These are phyloP conservation scores for Amanita jacksonii DNA, from an alignment of 768 basidiomycete genomes.

Conservation along the genomic window DNA sequence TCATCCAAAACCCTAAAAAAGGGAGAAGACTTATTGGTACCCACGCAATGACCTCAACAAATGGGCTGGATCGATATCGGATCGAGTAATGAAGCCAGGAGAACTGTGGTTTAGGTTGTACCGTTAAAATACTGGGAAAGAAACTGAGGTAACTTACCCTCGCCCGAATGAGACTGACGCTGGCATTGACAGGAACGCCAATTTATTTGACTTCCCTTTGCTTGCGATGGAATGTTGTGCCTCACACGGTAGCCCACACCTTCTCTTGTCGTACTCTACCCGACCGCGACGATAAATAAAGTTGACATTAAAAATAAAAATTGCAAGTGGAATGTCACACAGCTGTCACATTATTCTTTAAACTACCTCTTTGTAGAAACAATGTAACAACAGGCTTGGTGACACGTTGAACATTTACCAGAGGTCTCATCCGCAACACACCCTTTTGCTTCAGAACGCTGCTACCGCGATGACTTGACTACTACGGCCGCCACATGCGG, in stretches of 20 bases:
- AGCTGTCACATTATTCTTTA: too few relatives aligned
- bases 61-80: constrained; percentile 97
- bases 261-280: too few relatives aligned
- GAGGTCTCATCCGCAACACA: too few relatives aligned
- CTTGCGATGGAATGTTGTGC: constrained; percentile 16
- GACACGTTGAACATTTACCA: too few relatives aligned
- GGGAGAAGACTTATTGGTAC: constrained; percentile 15
- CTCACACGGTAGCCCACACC: too few relatives aligned
- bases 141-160: constrained; percentile 51
- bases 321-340: too few relatives aligned
- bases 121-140: constrained; percentile 1
- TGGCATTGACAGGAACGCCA: constrained; percentile 85
- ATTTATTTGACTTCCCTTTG: constrained; percentile 54
- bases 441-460: too few relatives aligned
- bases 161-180: constrained; percentile 95
- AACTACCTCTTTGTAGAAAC: too few relatives aligned
- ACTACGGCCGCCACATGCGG: too few relatives aligned
- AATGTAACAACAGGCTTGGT: too few relatives aligned
- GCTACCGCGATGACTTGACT: too few relatives aligned
- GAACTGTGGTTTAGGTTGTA: constrained; percentile 43
- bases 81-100: constrained; percentile 95
- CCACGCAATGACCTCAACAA: constrained; percentile 82
- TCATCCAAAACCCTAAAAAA: background rate
- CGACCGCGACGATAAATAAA: too few relatives aligned
- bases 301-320: background rate